Base-by-base conservation (phyloP, 78 protist species). In the Ministeria vibrans region DNA sequence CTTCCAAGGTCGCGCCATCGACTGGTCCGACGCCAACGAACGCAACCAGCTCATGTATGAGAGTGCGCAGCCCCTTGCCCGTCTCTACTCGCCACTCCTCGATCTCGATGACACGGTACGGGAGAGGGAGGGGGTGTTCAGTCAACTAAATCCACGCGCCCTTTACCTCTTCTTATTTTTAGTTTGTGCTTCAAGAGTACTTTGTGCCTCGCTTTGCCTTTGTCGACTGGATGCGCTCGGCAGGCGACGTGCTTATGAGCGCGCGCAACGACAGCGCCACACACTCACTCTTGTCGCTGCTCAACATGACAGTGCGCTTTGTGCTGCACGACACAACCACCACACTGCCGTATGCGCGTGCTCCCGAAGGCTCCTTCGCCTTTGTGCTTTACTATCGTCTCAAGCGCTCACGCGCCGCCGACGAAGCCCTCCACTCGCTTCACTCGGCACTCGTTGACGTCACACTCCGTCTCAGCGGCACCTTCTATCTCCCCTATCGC, bases 121-220 rank as follows among this genome's bases (percentile, higher is more conserved):
- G n/a, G n/a, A n/a, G n/a, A n/a, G n/a, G n/a, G n/a, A n/a, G n/a
- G n/a, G n/a, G n/a, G n/a, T n/a, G n/a, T n/a, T n/a, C n/a, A n/a
- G n/a, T n/a, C n/a, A n/a, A n/a, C n/a, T n/a, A n/a, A n/a, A n/a
- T n/a, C n/a, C n/a, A n/a, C n/a, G n/a, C n/a, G n/a, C n/a, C n/a
- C n/a, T n/a, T n/a, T n/a, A n/a, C n/a, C n/a, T n/a, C n/a, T n/a
- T n/a, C n/a, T n/a, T n/a, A n/a, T n/a, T n/a, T n/a, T n/a, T n/a
- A n/a, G n/a, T 86, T 86, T 27, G 75, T 86, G 45, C 71, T 86
- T 15, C 89, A 86, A 79, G 89, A 86, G 69, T 86, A 79, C 55
- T 86, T 86, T 71, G 85, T 85, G 36, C 88, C 88, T 11, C 51
- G 41, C 42, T n/a, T 36, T 9, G 41, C 18, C 66, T 84, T 84